Evolutionary conservation across 2,329 filamentous ascomycete genomes (phyloP), one percentile per base, ranked within the genome.

Genomic region (Fusarium tjaetaba): DNA sequence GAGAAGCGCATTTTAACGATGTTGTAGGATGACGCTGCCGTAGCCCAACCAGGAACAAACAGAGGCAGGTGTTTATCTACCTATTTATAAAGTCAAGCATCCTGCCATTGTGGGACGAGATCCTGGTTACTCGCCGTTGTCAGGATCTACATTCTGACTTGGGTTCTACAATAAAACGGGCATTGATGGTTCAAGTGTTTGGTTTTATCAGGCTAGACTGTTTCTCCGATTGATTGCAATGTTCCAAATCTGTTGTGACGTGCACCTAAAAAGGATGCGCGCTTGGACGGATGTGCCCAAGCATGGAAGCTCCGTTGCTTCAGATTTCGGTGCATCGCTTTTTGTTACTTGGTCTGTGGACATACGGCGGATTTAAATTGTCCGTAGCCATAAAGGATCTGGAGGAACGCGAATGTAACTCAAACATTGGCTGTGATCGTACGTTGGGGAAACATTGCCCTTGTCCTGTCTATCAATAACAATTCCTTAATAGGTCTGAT

Each of bases 1-100:
- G 64, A 76, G 56, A 77, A 73, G 30, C 69, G 65, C 76, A 78
- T 78, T 20, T 8, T 66, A 48, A 45, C 38, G 46, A 41, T 48
- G 56, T 30, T 61, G 46, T 30, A 65, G 20, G 34, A 22, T 42
- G 51, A 34, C 36, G n/a, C 46, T 59, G 24, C 32, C 20, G 20
- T 36, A 46, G 24, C 8, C 39, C 26, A 32, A 26, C 14, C 36
- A 48, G 43, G 32, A 48, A 34, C 11, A 32, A 53, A n/a, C 36
- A 22, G 43, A 13, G 38, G 30, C 24, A 39, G 43, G 52, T n/a
- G 36, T 38, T 28, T 42, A 30, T 65, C 46, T 42, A 30, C 61
- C 46, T 72, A 51, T 51, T 64, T 71, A 68, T 68, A 61, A 52
- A 59, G 34, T 71, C 61, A 52, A 52, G 39, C 66, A 43, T 39